Percentiles rank a stretch among this genome's conserved stretches.
These are phyloP conservation scores for Fraxinus sp. DNA, from an alignment of 305 asterid genomes.

Conservation along the genomic window DNA sequence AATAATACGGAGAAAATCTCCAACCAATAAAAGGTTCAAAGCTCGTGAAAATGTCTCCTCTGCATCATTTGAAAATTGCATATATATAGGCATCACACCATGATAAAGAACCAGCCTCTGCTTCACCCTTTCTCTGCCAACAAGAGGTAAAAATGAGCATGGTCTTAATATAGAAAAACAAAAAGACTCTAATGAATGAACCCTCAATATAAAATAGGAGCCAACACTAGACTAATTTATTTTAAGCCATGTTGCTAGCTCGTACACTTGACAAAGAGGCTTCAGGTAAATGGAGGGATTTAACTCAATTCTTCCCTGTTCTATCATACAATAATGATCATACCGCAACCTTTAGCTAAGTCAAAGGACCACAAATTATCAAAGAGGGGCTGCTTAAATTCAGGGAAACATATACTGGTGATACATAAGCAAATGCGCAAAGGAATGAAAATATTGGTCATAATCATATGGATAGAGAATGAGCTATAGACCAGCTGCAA, in stretches of 20 bases:
- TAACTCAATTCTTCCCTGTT: background rate
- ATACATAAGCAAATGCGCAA: background rate
- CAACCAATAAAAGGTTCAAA: constrained; percentile 63
- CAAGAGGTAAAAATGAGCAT: background rate
- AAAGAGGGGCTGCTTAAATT: background rate
- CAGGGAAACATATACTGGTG: background rate
- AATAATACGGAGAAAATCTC: constrained; percentile 16
- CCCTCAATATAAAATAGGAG: background rate
- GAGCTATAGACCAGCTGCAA: background rate
- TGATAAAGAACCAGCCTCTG: constrained; percentile 84
- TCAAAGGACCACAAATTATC: background rate
- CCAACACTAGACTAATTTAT: background rate
- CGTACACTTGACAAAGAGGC: background rate
- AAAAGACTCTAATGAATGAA: background rate
- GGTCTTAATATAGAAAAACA: background rate
- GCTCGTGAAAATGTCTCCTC: constrained; percentile 85
- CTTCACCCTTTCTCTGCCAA: constrained; percentile 76
- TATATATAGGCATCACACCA: constrained; percentile 79
- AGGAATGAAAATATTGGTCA: background rate
- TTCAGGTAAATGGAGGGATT: background rate
- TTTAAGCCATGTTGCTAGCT: background rate
- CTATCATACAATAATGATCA: background rate
- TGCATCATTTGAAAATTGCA: constrained; percentile 70
- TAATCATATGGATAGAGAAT: background rate
- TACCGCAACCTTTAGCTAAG: background rate